These are phyloP conservation scores for Teratosphaeria zuluensis DNA, from an alignment of 2,329 filamentous ascomycete species.

Conservation along the genomic window DNA sequence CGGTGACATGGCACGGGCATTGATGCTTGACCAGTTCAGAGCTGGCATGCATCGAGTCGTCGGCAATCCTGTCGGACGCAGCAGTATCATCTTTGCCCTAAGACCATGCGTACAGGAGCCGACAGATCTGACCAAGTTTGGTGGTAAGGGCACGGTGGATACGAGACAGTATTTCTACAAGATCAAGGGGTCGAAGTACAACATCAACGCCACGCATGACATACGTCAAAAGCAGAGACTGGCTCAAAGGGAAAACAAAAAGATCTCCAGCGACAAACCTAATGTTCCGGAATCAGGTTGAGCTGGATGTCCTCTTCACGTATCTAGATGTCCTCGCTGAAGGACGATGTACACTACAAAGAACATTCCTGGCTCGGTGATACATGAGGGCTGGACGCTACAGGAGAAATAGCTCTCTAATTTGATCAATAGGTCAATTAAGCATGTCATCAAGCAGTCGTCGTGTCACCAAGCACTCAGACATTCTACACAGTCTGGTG, in stretches of 20 bases:
- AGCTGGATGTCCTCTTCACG: neutral
- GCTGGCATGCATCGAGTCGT: constrained; percentile 20
- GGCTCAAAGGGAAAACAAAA: neutral
- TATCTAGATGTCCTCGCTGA: too few relatives aligned
- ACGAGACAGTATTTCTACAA: constrained; percentile 12
- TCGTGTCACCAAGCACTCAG: too few relatives aligned
- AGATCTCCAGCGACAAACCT: neutral
- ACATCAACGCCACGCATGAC: constrained; percentile 8
- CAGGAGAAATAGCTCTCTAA: too few relatives aligned
- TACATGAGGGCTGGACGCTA: too few relatives aligned
- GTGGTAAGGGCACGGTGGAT: constrained; percentile 12
- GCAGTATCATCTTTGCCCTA: constrained; percentile 19
- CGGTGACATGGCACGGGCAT: constrained; percentile 14
- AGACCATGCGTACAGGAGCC: constrained; percentile 14
- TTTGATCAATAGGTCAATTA: too few relatives aligned
- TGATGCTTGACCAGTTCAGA: constrained; percentile 11
- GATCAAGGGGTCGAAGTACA: constrained; percentile 13
- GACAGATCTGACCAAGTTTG: constrained; percentile 17
- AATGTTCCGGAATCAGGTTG: neutral
- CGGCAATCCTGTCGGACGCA: constrained; percentile 14
- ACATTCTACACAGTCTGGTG: too few relatives aligned
- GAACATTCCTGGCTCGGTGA: too few relatives aligned
- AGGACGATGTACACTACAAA: too few relatives aligned
- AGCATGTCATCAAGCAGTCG: too few relatives aligned
- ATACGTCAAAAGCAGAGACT: constrained; percentile 4